These are phyloP conservation scores for Suillus occidentalis DNA, from an alignment of 768 basidiomycete species.

Conservation along the genomic window DNA sequence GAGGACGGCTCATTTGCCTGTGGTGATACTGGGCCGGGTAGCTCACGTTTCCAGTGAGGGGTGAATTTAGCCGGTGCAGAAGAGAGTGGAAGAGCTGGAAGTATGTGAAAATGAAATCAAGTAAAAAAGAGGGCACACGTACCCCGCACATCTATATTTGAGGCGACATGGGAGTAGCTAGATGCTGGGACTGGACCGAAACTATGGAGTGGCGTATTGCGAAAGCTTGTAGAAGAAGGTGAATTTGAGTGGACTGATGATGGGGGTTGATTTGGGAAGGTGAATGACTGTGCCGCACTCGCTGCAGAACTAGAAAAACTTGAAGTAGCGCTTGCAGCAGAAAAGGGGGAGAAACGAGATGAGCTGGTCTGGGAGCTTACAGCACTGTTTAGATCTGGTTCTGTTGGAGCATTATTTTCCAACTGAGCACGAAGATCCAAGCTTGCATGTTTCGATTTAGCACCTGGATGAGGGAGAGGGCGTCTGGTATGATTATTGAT, in stretches of 20 bases:
- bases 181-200: background rate
- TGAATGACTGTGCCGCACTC: background rate
- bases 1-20: slow-evolving; percentile 7
- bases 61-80: slow-evolving; percentile 33
- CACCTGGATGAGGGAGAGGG: slow-evolving; percentile 13
- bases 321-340: background rate
- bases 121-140: background rate
- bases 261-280: background rate
- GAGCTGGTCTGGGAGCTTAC: background rate
- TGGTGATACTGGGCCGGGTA: slow-evolving; percentile 18
- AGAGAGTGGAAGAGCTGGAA: background rate
- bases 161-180: background rate
- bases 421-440: slow-evolving; percentile 21
- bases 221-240: background rate
- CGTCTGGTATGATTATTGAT: slow-evolving; percentile 9
- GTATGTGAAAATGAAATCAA: background rate
- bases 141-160: background rate
- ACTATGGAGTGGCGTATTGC: background rate
- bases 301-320: background rate
- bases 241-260: background rate
- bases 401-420: background rate
- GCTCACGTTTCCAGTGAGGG: slow-evolving; percentile 45
- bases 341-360: slow-evolving; percentile 1
- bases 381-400: background rate
- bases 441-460: slow-evolving; percentile 20